phyloP scores from a whole-genome alignment of 495 filamentous ascomycete species.

The Tuber umbilicatum region DNA sequence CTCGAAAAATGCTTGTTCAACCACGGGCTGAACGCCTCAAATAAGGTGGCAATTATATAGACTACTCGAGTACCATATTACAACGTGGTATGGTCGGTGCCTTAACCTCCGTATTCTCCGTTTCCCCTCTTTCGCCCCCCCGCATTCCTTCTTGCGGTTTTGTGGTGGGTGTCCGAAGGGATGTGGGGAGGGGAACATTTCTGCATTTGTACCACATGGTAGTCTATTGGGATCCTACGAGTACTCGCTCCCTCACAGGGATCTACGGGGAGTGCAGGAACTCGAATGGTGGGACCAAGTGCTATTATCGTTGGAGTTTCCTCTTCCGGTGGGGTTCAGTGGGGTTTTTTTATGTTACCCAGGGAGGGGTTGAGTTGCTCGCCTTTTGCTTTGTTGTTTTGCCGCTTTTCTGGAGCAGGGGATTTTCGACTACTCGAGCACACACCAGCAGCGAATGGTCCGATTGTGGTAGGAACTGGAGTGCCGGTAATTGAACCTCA shows the following conservation, averaged over 20 bases:
- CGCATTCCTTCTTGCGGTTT: neutral
- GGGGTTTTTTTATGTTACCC: neutral
- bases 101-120: neutral
- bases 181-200: neutral
- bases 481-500: too few species aligned
- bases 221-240: neutral
- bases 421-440: neutral
- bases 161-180: neutral
- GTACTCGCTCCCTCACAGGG: neutral
- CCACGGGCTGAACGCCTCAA: too few species aligned
- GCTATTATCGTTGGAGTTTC: slow-evolving; percentile 3
- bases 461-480: neutral
- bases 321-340: neutral
- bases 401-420: neutral
- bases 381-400: neutral
- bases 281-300: neutral
- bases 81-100: neutral
- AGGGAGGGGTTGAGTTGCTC: neutral
- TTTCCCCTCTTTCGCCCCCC: neutral
- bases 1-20: too few species aligned
- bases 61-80: neutral
- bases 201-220: neutral
- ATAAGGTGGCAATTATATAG: too few species aligned
- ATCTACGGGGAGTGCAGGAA: neutral
- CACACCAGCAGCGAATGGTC: neutral